A percentile compares a stretch with the other conserved stretches of the same genome.
These are phyloP conservation scores for Alopecurus myosuroides DNA, from an alignment of 176 grass and related monocot species.

Conservation along the genomic window DNA sequence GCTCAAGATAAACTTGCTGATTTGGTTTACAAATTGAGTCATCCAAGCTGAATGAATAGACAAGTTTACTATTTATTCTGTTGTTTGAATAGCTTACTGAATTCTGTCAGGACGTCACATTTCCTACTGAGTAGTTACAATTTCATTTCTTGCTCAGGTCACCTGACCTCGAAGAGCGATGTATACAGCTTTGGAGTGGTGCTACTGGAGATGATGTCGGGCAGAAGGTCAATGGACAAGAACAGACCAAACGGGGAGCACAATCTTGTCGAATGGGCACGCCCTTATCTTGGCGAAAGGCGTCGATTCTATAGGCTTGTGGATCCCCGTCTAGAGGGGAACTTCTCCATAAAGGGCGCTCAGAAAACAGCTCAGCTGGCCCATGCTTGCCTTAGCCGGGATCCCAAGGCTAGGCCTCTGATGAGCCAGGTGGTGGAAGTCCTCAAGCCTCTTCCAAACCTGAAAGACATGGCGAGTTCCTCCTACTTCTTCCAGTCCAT, in stretches of 20 bases:
- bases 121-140: constrained; percentile 5
- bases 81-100: background rate
- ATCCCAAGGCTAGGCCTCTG: constrained; percentile 70
- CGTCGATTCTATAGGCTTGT: constrained; percentile 72
- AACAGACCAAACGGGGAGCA: constrained; percentile 95
- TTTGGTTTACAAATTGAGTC: background rate
- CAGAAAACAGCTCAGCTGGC: constrained; percentile 67
- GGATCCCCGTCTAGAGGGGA: constrained; percentile 65
- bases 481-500: constrained; percentile 89
- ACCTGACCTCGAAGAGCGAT: constrained; percentile 83
- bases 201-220: constrained; percentile 79
- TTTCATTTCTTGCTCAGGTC: constrained; percentile 41
- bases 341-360: constrained; percentile 74
- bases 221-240: constrained; percentile 79
- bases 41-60: background rate
- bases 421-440: constrained; percentile 97
- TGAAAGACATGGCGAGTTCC: constrained; percentile 88
- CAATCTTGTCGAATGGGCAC: constrained; percentile 82
- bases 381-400: constrained; percentile 60
- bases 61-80: background rate
- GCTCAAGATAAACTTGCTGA: background rate
- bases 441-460: constrained; percentile 77
- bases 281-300: constrained; percentile 66
- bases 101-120: constrained; percentile 8
- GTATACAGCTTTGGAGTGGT: constrained; percentile 91